Evolutionary conservation across 768 basidiomycete species (phyloP), one percentile per base, ranked within the genome.

Genomic region (button mushroom (Agaricus bisporus)): DNA sequence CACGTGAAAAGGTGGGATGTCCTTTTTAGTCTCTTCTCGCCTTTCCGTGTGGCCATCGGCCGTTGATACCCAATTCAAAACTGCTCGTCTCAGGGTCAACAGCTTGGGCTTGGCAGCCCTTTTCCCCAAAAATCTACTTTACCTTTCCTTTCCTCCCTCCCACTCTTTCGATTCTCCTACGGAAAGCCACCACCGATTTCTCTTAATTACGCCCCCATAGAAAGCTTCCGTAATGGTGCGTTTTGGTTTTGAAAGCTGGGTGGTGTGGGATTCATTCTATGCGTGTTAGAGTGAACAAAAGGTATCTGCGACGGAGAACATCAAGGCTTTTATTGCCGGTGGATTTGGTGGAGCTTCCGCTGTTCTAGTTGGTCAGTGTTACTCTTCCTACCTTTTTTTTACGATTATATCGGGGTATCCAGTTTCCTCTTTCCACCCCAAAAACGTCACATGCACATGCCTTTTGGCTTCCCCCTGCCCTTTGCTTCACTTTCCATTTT

Each of bases 321-420:
- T 66, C 55, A 98, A 97, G 71, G 83, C 92, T 3, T 98, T 99
- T 72, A 76, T 95, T 50, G 83, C 93, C 29, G 97, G 97, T 59
- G 97, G 97, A 37, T 87, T 90, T 60, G 97, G 97, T 56, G 97
- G 97, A 59, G 74, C 85, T 50, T 75, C 82, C 57, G 89, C 88
- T 29, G 95, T 97, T 12, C 77, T 95, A 22, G 94, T 97, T 57
- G 94, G 93, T 93, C 54, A 63, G 90, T 77, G 28, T 41, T 18
- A 39, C 25, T 22, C 48, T 20, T 17, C 37, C 20, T 32, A 20
- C n/a, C n/a, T 38, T 45, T 51, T 37, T 38, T 45, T 51, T 37
- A 7, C 17, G 20, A 22, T 20, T 12, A 15, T 7, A 22, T 36
- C 9, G n/a, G 15, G 4, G 32, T 32, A 11, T 32, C 22, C 38